Evolutionary conservation across 352 stramenopile genomes (phyloP), one percentile per base, ranked within the genome.

Genomic region (Sclerospora graminicola): DNA sequence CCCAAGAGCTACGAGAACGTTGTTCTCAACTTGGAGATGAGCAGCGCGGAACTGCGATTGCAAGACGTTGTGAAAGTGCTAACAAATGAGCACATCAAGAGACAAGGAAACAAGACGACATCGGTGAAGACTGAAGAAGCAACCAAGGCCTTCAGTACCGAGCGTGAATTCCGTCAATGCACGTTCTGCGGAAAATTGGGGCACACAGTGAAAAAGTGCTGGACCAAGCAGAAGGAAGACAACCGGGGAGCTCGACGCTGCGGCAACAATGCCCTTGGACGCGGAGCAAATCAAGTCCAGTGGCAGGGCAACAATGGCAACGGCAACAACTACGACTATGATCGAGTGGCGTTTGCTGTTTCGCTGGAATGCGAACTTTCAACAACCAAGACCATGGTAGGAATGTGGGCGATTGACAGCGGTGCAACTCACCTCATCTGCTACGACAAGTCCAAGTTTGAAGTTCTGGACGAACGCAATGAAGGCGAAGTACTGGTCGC

Each of bases 1-100:
- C n/a, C n/a, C n/a, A n/a, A n/a, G n/a, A n/a, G n/a, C n/a, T n/a
- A n/a, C n/a, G n/a, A n/a, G n/a, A n/a, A n/a, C n/a, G n/a, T n/a
- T n/a, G n/a, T n/a, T n/a, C n/a, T n/a, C n/a, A n/a, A n/a, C n/a
- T n/a, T n/a, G n/a, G 42, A 57, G 42, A 47, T 52, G 50, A 47
- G 26, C 27, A 52, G 20, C 28, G 41, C 48, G 1, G 51, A 47
- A 30, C 39, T 59, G 43, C 15, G 24, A 8, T 20, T 29, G 42
- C 51, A 48, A 53, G 18, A 52, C 38, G 43, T 59, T 8, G 18
- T 41, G 5, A 60, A 48, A 34, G 51, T 53, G 35, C 44, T 59
- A 1, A 54, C 51, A 34, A 59, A 59, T 29, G 41, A 59, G 51
- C 38, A 59, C 35, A 44, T 49, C 24, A 54, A 60, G 27, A 27